Base-by-base conservation (phyloP, 1,139 yeast species). In the Pichia sp. region DNA sequence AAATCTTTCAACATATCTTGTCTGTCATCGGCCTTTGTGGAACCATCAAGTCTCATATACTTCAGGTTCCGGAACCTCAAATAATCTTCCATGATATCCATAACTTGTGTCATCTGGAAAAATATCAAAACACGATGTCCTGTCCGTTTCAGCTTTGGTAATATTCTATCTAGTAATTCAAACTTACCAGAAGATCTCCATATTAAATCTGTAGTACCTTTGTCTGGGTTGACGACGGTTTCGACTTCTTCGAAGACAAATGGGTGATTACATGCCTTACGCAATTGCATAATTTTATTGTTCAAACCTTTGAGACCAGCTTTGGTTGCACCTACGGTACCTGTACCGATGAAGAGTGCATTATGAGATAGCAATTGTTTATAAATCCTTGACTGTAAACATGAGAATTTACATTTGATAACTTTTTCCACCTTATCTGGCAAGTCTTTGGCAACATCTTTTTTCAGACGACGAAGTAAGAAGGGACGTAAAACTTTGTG, bases 221-320 rank as follows among this genome's bases (percentile, higher is more conserved):
- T 77, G 0, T 79, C 72, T 19, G 98, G 97, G 67, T 92, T 90
- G 52, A 93, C 81, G 60, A 89, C 77, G 59, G 84, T 82, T 72
- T 93, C 99, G 49, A 93, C 96, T 62, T 90, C 98, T 67, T 89
- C 97, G 71, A 90, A 93, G 15, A 93, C 98, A 74, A 87, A 93
- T 0, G 99, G 99, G 75, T 93, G 99, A 69, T 93, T 93, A 75
- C 98, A 93, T 63, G 93, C 90, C 71, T 93, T 93, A 65, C 97
- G 82, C 71, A 93, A 77, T 72, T 93, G 99, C 99, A 93, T 93
- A 55, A 93, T 82, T 67, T 90, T 90, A 67, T 90, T 90, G 68
- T 90, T 90, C 64, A 90, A 84, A 56, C 96, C 92, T 74, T 92
- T 89, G 58, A 92, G 80, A 34, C 86, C 84, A 11, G 79, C 74